A percentile compares a stretch with the other conserved stretches of the same genome.
phyloP scores from a whole-genome alignment of 805 yeast genomes.

The Candida namnaoensis region DNA sequence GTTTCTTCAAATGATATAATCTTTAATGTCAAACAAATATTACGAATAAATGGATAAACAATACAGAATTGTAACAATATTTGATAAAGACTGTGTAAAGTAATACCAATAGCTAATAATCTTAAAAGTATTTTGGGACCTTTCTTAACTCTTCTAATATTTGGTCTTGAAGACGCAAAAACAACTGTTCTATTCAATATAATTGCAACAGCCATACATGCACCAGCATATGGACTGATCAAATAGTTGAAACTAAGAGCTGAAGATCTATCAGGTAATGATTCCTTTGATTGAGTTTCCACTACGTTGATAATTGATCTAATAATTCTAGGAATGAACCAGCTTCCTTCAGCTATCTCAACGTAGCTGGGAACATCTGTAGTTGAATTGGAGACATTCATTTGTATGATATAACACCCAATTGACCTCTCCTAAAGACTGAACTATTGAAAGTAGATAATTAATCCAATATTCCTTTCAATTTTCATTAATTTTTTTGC shows the following conservation, averaged over 20 bases:
- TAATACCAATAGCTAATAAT: conserved; percentile 22
- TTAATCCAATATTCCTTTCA: too few species aligned
- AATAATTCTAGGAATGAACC: background rate
- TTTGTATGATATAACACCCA: too few species aligned
- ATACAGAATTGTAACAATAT: conserved; percentile 3
- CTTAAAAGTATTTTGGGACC: conserved; percentile 27
- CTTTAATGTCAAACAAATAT: conserved; percentile 12
- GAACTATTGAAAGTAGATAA: too few species aligned
- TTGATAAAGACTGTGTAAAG: conserved; percentile 1
- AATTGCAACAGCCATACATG: conserved; percentile 51
- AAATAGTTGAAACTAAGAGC: conserved; percentile 27
- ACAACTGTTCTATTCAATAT: conserved; percentile 48
- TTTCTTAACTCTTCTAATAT: conserved; percentile 11
- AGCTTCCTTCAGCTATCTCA: too few species aligned
- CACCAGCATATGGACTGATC: conserved; percentile 38
- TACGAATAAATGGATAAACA: conserved; percentile 9
- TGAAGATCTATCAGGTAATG: conserved; percentile 1
- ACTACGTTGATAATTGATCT: conserved; percentile 6
- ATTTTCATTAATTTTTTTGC: too few species aligned
- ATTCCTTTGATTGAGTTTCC: conserved; percentile 12
- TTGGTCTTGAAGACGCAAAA: conserved; percentile 45
- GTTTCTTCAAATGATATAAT: conserved; percentile 5
- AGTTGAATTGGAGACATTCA: too few species aligned
- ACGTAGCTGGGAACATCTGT: too few species aligned
- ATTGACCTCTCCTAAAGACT: too few species aligned